Conservation (phyloP, 1,284 basidiomycete genomes). For the Phellinidium pouzarii region DNA sequence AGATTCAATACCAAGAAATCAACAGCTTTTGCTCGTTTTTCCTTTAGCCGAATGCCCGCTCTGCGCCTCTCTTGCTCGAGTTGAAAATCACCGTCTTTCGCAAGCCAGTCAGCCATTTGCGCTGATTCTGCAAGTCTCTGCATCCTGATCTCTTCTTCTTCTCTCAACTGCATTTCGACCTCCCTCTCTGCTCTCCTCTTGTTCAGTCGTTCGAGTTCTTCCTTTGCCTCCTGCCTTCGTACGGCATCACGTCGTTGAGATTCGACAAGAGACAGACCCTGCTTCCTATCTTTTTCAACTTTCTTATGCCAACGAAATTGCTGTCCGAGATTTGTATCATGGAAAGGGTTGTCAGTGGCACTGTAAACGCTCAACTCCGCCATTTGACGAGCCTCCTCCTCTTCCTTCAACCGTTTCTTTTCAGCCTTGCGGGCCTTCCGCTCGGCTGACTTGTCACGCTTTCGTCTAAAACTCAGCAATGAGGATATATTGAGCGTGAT, state of each 20-base stretch:
- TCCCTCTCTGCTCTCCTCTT: constrained; percentile 88
- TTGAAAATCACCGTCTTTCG: constrained; percentile 96
- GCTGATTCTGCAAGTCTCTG: constrained; percentile 87
- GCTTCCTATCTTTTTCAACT: constrained; percentile 89
- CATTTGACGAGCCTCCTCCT: constrained; percentile 81
- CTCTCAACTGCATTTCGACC: constrained; percentile 77
- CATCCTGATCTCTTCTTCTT: constrained; percentile 89
- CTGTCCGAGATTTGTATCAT: constrained; percentile 91
- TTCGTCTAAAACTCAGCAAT: constrained; percentile 43
- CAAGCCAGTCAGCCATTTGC: constrained; percentile 97
- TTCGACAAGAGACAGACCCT: constrained; percentile 78
- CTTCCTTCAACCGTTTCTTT: constrained; percentile 73
- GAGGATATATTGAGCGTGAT: neutral
- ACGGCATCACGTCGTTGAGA: constrained; percentile 75
- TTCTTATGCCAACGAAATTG: constrained; percentile 99
- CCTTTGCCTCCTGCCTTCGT: constrained; percentile 84
- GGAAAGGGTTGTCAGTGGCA: constrained; percentile 93
- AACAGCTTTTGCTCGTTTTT: constrained; percentile 93
- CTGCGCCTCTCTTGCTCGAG: constrained; percentile 89
- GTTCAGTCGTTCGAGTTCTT: constrained; percentile 91
- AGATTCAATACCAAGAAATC: constrained; percentile 93
- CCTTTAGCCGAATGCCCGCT: constrained; percentile 90
- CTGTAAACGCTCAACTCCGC: constrained; percentile 91
- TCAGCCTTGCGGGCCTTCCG: constrained; percentile 73
- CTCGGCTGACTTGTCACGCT: constrained; percentile 76